These are phyloP conservation scores for Melanogaster broomeanus DNA, from an alignment of 768 basidiomycete species.

Conservation along the genomic window DNA sequence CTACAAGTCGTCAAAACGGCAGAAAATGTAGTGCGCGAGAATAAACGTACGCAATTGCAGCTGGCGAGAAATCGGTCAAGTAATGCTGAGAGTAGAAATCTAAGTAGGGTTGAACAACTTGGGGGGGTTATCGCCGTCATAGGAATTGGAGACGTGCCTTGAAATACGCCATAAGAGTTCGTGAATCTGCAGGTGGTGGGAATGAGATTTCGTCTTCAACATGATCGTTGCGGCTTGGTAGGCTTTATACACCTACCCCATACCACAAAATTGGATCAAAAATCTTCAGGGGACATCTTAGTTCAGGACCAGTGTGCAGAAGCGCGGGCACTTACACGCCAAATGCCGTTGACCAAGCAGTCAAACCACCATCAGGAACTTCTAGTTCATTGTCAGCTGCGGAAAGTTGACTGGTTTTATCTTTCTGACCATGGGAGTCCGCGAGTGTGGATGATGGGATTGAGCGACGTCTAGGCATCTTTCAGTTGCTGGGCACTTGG, in stretches of 20 bases:
- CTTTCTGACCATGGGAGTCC: too few relatives aligned
- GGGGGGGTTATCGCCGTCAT: neutral
- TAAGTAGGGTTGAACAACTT: conserved; percentile 11
- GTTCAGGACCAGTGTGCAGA: neutral
- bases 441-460: too few relatives aligned
- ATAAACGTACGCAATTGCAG: conserved; percentile 36
- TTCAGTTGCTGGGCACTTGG: too few relatives aligned
- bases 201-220: too few relatives aligned
- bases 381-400: neutral
- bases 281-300: conserved; percentile 23
- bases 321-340: conserved; percentile 21
- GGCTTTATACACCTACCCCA: conserved; percentile 27
- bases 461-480: too few relatives aligned
- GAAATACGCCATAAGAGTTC: conserved; percentile 42
- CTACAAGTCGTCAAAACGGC: conserved; percentile 15
- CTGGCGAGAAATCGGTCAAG: conserved; percentile 36
- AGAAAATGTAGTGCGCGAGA: neutral
- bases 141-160: conserved; percentile 25
- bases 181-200: conserved; percentile 25
- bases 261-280: conserved; percentile 39
- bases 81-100: conserved; percentile 42
- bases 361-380: conserved; percentile 25
- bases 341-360: conserved; percentile 24
- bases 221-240: too few relatives aligned
- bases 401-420: too few relatives aligned